phyloP scores from a whole-genome alignment of 2,329 filamentous ascomycete species.

The Fusarium veterinarium region DNA sequence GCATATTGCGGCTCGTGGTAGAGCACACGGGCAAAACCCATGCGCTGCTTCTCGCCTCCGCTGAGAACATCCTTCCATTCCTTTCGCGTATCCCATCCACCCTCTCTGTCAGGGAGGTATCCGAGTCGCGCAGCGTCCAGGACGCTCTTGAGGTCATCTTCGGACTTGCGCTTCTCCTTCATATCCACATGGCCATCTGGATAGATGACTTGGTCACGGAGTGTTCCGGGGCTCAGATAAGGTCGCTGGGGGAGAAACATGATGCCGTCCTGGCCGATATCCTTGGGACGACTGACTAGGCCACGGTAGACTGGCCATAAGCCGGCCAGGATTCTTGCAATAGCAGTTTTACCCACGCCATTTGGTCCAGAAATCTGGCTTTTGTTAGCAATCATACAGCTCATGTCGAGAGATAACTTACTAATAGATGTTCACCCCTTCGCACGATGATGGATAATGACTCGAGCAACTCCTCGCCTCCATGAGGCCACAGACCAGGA shows the following conservation, averaged over 20 bases:
- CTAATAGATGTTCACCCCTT: slow-evolving; percentile 88
- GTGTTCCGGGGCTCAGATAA: slow-evolving; percentile 90
- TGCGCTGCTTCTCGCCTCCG: slow-evolving; percentile 95
- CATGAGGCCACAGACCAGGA: slow-evolving; percentile 86
- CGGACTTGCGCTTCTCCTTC: slow-evolving; percentile 81
- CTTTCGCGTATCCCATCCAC: slow-evolving; percentile 95
- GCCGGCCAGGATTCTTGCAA: slow-evolving; percentile 87
- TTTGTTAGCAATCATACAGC: slow-evolving; percentile 24
- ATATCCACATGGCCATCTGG: slow-evolving; percentile 96
- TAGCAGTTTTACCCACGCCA: slow-evolving; percentile 91
- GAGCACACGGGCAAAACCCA: slow-evolving; percentile 88
- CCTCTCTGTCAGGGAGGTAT: slow-evolving; percentile 91
- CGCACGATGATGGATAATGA: slow-evolving; percentile 90
- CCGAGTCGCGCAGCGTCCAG: slow-evolving; percentile 87
- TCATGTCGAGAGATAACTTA: slow-evolving; percentile 47
- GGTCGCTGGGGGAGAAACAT: slow-evolving; percentile 98
- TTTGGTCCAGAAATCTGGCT: slow-evolving; percentile 87
- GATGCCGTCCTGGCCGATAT: slow-evolving; percentile 86
- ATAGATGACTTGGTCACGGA: slow-evolving; percentile 98
- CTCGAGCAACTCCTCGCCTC: slow-evolving; percentile 91
- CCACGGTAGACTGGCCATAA: slow-evolving; percentile 97
- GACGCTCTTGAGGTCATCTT: slow-evolving; percentile 80
- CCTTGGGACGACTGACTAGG: slow-evolving; percentile 86
- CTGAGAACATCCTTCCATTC: slow-evolving; percentile 99
- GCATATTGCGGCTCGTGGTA: slow-evolving; percentile 97